phyloP scores from a whole-genome alignment of 768 basidiomycete species.

The Panellus pusillus region DNA sequence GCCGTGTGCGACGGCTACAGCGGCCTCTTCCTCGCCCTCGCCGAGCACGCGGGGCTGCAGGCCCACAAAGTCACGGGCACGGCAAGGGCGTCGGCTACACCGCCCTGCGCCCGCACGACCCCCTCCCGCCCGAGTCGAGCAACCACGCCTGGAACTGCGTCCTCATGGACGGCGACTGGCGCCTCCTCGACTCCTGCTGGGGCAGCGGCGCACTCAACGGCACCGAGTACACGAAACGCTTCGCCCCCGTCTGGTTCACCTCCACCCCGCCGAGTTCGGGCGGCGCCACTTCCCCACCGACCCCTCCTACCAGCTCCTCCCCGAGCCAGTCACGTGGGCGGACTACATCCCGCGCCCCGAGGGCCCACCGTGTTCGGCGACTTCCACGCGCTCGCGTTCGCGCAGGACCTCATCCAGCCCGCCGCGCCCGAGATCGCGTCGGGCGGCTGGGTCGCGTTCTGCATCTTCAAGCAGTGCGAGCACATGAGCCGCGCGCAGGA shows the following conservation, averaged over 20 bases:
- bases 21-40: conserved; percentile 41
- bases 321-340: conserved; percentile 41
- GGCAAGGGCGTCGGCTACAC: conserved; percentile 47
- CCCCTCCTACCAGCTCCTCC: conserved; percentile 41
- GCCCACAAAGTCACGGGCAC: conserved; percentile 44
- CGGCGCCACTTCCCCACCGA: conserved; percentile 46
- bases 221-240: conserved; percentile 32
- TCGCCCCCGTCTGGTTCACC: conserved; percentile 43
- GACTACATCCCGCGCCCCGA: conserved; percentile 44
- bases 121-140: conserved; percentile 35
- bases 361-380: conserved; percentile 37
- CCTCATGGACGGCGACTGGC: conserved; percentile 45
- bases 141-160: conserved; percentile 54
- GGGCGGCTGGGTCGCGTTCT: conserved; percentile 39
- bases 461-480: conserved; percentile 44
- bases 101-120: conserved; percentile 31
- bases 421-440: conserved; percentile 31
- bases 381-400: conserved; percentile 36
- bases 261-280: conserved; percentile 43
- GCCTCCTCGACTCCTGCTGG: conserved; percentile 49
- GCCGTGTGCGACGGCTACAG: conserved; percentile 54
- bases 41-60: conserved; percentile 39
- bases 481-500: conserved; percentile 43
- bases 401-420: conserved; percentile 37
- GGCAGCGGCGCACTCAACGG: conserved; percentile 45